Evolutionary conservation across 352 stramenopile genomes (phyloP).

Genomic region (Phytophthora pisi): DNA sequence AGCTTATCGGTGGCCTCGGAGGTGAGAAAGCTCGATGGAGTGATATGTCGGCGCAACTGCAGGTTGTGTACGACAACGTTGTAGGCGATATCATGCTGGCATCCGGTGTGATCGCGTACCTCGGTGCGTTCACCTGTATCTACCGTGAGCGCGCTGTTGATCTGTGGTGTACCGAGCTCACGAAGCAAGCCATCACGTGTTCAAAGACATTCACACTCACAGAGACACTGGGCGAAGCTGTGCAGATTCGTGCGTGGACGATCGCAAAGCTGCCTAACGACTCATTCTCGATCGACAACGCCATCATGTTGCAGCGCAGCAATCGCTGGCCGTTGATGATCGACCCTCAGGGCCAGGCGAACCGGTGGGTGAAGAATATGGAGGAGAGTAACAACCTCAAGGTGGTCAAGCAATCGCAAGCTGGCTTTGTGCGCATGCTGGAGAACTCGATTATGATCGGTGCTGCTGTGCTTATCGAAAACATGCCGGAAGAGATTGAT

Average conservation of each 20-base stretch:
- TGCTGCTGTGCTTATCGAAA: conserved; percentile 93
- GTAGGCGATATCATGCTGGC: conserved; percentile 94
- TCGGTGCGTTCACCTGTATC: conserved; percentile 92
- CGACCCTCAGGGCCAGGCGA: conserved; percentile 95
- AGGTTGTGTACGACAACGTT: conserved; percentile 91
- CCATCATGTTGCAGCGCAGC: conserved; percentile 91
- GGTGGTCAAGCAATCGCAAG: conserved; percentile 93
- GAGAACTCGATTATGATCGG: conserved; percentile 96
- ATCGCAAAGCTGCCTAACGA: conserved; percentile 96
- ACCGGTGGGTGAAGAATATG: conserved; percentile 96
- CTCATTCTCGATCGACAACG: conserved; percentile 96
- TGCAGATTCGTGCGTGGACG: conserved; percentile 94
- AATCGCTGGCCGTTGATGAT: conserved; percentile 98
- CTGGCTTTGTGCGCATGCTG: conserved; percentile 94
- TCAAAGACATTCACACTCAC: conserved; percentile 83
- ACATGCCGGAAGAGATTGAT: conserved; percentile 94
- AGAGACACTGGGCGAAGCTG: conserved; percentile 89
- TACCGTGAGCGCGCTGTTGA: conserved; percentile 91
- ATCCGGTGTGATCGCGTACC: conserved; percentile 94
- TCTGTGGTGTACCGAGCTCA: conserved; percentile 79
- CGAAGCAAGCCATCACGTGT: conserved; percentile 78
- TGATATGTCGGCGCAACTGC: conserved; percentile 87
- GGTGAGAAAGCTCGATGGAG: conserved; percentile 94
- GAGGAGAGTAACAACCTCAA: conserved; percentile 91
- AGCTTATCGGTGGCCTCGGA: conserved; percentile 93